phyloP scores from a whole-genome alignment of 805 yeast genomes.

The Candida pini region DNA sequence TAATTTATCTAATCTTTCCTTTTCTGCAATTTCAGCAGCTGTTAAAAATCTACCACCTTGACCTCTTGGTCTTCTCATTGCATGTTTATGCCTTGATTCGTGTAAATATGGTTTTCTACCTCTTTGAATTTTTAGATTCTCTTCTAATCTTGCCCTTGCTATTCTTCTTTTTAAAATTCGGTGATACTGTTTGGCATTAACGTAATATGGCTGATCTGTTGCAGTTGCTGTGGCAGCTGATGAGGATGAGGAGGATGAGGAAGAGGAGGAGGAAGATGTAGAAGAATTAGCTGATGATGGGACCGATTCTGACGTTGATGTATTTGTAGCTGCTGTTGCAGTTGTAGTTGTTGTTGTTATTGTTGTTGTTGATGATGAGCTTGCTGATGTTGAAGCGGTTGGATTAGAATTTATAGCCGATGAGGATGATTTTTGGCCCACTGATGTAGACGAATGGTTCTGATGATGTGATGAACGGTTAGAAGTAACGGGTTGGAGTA shows the following conservation, averaged over 20 bases:
- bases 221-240: slow-evolving; percentile 6
- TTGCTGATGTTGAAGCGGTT: too few relatives aligned
- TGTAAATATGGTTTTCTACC: slow-evolving; percentile 92
- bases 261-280: too few relatives aligned
- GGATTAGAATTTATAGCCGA: too few relatives aligned
- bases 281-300: too few relatives aligned
- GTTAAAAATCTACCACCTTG: slow-evolving; percentile 97
- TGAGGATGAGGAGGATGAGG: slow-evolving; percentile 1
- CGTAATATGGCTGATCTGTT: slow-evolving; percentile 88
- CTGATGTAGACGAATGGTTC: slow-evolving; percentile 19
- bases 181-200: slow-evolving; percentile 96
- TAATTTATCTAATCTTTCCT: slow-evolving; percentile 37
- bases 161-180: slow-evolving; percentile 88
- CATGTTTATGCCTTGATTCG: slow-evolving; percentile 97
- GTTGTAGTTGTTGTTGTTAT: slow-evolving; percentile 6
- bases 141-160: slow-evolving; percentile 91
- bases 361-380: slow-evolving; percentile 2
- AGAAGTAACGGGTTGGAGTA: slow-evolving; percentile 15
- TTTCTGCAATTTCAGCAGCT: slow-evolving; percentile 83
- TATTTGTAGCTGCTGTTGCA: slow-evolving; percentile 12
- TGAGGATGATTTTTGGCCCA: slow-evolving; percentile 16
- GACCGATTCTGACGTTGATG: slow-evolving; percentile 11
- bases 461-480: slow-evolving; percentile 15
- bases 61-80: slow-evolving; percentile 98
- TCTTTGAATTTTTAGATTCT: slow-evolving; percentile 76